Base-by-base conservation (phyloP, 441 rosid species). In the Biscutella laevigata region DNA sequence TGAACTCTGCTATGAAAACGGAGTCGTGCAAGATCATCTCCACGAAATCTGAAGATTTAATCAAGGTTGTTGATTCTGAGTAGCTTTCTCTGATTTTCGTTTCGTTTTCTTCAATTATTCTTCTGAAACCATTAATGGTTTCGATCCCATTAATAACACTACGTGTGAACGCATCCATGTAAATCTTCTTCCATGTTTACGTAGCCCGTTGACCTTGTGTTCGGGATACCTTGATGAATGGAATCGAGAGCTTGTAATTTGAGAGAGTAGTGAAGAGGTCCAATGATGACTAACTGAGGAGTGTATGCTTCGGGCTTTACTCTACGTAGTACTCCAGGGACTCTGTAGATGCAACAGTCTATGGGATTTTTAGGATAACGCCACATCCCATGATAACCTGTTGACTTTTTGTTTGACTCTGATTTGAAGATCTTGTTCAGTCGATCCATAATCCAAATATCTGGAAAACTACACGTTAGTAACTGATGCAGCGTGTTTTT, bases 321-420 rank as follows among this genome's bases (percentile, higher is more conserved):
- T 0, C 13, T 3, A 33, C 55, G 61, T 2, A 64, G 1, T 11
- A 4, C 3, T 9, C 3, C 8, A 7, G 62, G 68, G 14, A 56
- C 57, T 34, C 56, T 47, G 36, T 55, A 63, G 14, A 63, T 46
- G 16, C 57, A n/a, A n/a, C n/a, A n/a, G n/a, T n/a, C n/a, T n/a
- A n/a, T n/a, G n/a, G n/a, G n/a, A n/a, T n/a, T n/a, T n/a, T n/a
- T n/a, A n/a, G n/a, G n/a, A n/a, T n/a, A n/a, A n/a, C n/a, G n/a
- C n/a, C n/a, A n/a, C n/a, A n/a, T n/a, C n/a, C n/a, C n/a, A n/a
- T n/a, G n/a, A n/a, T n/a, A n/a, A n/a, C n/a, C n/a, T n/a, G n/a
- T n/a, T n/a, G n/a, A n/a, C n/a, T n/a, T n/a, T n/a, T n/a, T n/a
- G n/a, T n/a, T n/a, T n/a, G n/a, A n/a, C n/a, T n/a, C n/a, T n/a